phyloP scores from a whole-genome alignment of 306 rosid species.

The Casuarina cunninghamiana region DNA sequence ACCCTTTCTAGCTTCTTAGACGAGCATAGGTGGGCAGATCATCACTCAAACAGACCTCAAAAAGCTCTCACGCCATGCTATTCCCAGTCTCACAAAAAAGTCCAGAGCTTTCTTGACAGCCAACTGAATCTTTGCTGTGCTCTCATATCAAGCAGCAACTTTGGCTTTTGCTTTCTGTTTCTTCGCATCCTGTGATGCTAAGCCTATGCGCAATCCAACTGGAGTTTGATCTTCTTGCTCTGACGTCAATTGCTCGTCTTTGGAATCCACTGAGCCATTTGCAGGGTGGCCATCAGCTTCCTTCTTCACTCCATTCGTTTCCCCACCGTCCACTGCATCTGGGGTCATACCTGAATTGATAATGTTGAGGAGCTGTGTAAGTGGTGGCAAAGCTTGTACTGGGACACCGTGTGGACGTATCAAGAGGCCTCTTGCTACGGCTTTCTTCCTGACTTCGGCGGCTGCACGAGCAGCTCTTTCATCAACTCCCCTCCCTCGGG shows the following conservation, averaged over 20 bases:
- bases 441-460: slow-evolving; percentile 92
- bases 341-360: slow-evolving; percentile 64
- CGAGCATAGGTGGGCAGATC: slow-evolving; percentile 20
- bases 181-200: slow-evolving; percentile 73
- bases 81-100: slow-evolving; percentile 33
- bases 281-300: slow-evolving; percentile 40
- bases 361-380: slow-evolving; percentile 72
- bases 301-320: slow-evolving; percentile 45
- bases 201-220: slow-evolving; percentile 80
- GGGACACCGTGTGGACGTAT: slow-evolving; percentile 86
- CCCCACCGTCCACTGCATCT: slow-evolving; percentile 49
- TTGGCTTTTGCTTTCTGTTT: slow-evolving; percentile 75
- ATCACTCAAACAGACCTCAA: slow-evolving; percentile 31
- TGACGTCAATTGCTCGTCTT: slow-evolving; percentile 33
- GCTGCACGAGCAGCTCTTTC: slow-evolving; percentile 97
- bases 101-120: slow-evolving; percentile 18
- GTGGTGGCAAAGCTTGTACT: slow-evolving; percentile 80
- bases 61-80: slow-evolving; percentile 7
- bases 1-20: slow-evolving; percentile 16
- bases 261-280: slow-evolving; percentile 32
- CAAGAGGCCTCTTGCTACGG: slow-evolving; percentile 82
- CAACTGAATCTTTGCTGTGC: slow-evolving; percentile 30
- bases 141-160: slow-evolving; percentile 55
- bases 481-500: slow-evolving; percentile 89
- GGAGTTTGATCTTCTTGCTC: slow-evolving; percentile 58